Conservation (phyloP, 2,329 filamentous ascomycete genomes). For the Aspergillus vadensis region DNA sequence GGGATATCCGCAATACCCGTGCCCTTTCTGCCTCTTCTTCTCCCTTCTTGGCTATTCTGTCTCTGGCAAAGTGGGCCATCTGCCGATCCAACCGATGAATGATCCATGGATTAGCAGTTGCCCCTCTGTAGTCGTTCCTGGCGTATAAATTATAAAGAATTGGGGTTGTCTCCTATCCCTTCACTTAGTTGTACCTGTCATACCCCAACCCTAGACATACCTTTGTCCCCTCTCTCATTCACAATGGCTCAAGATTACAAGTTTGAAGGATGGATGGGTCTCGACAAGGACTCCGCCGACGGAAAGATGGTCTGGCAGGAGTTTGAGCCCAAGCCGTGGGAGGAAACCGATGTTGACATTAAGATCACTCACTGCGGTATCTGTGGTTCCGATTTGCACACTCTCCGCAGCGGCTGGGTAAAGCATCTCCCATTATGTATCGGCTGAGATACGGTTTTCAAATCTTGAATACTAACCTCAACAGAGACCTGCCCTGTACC, state of each 20-base stretch:
- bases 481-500: conserved; percentile 39
- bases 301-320: conserved; percentile 59
- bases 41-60: conserved; percentile 4
- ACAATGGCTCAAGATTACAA: conserved; percentile 43
- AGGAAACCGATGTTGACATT: conserved; percentile 67
- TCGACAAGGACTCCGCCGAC: conserved; percentile 50
- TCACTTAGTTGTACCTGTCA: no score
- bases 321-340: conserved; percentile 66
- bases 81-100: background rate
- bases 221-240: background rate
- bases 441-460: background rate
- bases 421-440: conserved; percentile 11
- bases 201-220: no score
- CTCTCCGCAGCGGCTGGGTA: conserved; percentile 53
- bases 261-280: conserved; percentile 61
- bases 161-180: no score
- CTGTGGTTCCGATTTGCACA: conserved; percentile 64
- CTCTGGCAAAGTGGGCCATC: conserved; percentile 2
- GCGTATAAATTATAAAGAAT: background rate
- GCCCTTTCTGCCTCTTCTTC: background rate
- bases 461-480: background rate
- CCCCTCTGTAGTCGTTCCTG: no score
- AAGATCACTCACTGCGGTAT: conserved; percentile 66
- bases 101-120: background rate
- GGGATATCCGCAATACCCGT: background rate